These are phyloP conservation scores for Eutrema heterophyllum DNA, from an alignment of 345 rosid genomes.

Conservation along the genomic window DNA sequence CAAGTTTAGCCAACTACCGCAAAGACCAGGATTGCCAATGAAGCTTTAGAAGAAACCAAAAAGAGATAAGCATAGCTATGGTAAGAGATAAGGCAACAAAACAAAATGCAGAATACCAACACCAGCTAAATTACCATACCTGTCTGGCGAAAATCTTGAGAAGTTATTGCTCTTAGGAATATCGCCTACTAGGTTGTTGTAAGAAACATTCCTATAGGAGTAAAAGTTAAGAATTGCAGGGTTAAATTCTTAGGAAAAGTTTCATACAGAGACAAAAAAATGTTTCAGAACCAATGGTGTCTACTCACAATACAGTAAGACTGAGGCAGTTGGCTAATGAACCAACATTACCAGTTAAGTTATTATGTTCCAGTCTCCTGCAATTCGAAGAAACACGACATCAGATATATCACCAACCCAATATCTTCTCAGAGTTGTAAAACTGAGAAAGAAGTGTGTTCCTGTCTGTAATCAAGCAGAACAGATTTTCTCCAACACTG, in stretches of 20 bases:
- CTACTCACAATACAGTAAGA: constrained; percentile 60
- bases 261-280: not conserved
- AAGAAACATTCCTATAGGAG: constrained; percentile 69
- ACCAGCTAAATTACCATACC: constrained; percentile 33
- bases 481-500: not conserved
- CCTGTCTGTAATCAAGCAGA: not conserved
- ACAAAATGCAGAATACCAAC: not conserved
- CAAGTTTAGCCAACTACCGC: constrained; percentile 72
- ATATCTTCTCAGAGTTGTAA: not conserved
- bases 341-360: constrained; percentile 72
- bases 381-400: constrained; percentile 20
- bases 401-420: not conserved
- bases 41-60: constrained; percentile 43
- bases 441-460: not conserved
- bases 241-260: not conserved
- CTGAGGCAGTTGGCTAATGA: constrained; percentile 68
- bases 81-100: not conserved
- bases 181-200: constrained; percentile 70
- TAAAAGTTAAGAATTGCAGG: not conserved
- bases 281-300: not conserved
- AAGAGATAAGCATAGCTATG: not conserved
- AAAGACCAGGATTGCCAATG: constrained; percentile 74
- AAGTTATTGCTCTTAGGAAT: constrained; percentile 77
- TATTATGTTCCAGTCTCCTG: constrained; percentile 79
- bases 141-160: constrained; percentile 66